Evolutionary conservation across 2,329 filamentous ascomycete species (phyloP), one percentile per base, ranked within the genome.

Genomic region (Colletotrichum tamarilloi): DNA sequence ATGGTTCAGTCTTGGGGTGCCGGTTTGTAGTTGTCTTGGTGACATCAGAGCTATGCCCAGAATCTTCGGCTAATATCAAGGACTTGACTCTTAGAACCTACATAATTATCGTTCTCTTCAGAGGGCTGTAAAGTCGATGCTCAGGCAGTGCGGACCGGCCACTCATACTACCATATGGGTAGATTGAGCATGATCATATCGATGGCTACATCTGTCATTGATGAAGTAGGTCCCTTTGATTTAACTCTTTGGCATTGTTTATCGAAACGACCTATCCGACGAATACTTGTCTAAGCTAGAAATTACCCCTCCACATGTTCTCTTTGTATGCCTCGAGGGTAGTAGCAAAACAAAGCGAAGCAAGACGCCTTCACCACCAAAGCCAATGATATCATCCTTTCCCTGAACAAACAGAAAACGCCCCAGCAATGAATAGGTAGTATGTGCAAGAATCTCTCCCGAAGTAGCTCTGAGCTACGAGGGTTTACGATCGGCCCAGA

Each of bases 401-500:
- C 30, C 16, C 24, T 5, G 14, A 32, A 1, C 49, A n/a, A 28
- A 19, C 9, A 24, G n/a, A 32, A 12, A 63, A 68, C 65, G 53
- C 67, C 69, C 14, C 22, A 42, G 65, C 8, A 42, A 57, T 57
- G 58, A 42, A 46, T 11, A 32, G 2, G 30, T 46, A 9, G 6
- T 46, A 46, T 46, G 19, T 56, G 28, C 30, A 57, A 56, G 67
- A 56, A 14, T 30, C 12, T 19, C 42, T 19, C 16, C 7, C 42
- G 2, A 46, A n/a, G 7, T n/a, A 46, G 42, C 5, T 11, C 19
- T 64, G 60, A 35, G 53, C 55, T 35, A n/a, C 26, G 0, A 65
- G 64, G 0, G 76, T 78, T 76, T 77, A 78, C 35, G 35, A 42
- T 77, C 80, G 79, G 67, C 82, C 77, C 46, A 83, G 75, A 30